Evolutionary conservation across 2,329 filamentous ascomycete species (phyloP), one percentile per base, ranked within the genome.

Genomic region (Ophiocordyceps camponoti-saundersi): DNA sequence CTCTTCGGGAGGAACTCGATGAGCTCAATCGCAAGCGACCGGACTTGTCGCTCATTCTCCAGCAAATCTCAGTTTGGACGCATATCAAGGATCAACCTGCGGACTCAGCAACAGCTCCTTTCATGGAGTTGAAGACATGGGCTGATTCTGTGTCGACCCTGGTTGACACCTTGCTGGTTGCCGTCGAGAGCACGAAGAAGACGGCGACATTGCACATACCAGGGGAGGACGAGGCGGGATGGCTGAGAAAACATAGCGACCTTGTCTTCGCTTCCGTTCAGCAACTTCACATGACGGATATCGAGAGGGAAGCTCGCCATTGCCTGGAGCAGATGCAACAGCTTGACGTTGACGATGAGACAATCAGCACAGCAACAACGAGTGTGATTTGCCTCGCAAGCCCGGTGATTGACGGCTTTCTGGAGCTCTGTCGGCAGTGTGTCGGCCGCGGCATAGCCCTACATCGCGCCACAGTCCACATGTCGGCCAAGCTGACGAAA

Each of bases 371-470:
- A 44, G 59, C 62, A 12, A 57, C 57, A 26, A 59, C 58, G 55
- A 54, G 58, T 32, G 47, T 62, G 16, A 52, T 65, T 50, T 52
- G 55, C 32, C 53, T 66, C 8, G 59, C 60, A 15, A 52, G 77
- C 16, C 88, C 92, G 0, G 79, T 96, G 29, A 58, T 94, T 4
- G 68, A 78, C 44, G 82, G 92, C 53, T 96, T 90, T 57, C 68
- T 71, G 15, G 62, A 67, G 2, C 77, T 82, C 18, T 79, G 78
- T 53, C 64, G 72, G 40, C 70, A 76, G 39, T 65, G 78, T 11
- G 60, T 88, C 15, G 58, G 67, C 11, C 71, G 75, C 26, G 78
- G 82, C 49, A 65, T 77, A 1, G 65, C 70, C 2, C 66, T 89
- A 8, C 86, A 96, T 58, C 69, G 73, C 11, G 73, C 83, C 13